Evolutionary conservation across 208 protist species (phyloP), one percentile per base, ranked within the genome.

Genomic region (Dictyostelium gargantuum): DNA sequence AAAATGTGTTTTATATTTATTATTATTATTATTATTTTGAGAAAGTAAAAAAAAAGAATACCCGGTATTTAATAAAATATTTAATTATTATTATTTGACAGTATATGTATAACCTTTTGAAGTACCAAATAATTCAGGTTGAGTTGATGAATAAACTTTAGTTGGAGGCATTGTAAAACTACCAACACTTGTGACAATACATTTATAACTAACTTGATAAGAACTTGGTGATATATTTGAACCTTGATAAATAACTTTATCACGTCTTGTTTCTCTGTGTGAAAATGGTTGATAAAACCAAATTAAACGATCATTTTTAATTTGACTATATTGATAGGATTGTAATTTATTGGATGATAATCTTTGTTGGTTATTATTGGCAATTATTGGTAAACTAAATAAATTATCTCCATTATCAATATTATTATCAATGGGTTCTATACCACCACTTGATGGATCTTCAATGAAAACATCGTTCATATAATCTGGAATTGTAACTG

Each of bases 91-190:
- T 70, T 70, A 70, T 21, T 23, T 17, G 1, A 70, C 63, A 9
- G 13, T 23, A 70, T 70, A 70, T 26, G n/a, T 42, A 2, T 40
- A 70, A 40, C 29, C n/a, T 23, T 35, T 40, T 70, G 61, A 70
- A 40, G 29, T 70, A 42, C 82, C 82, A 68, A 89, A 89, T 35
- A 79, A 23, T 79, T 89, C 82, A 44, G 82, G 82, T 79, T 89
- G 82, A 40, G 29, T 68, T 35, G 50, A 35, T 8, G 82, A 56
- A 42, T 79, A 89, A 6, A 50, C 66, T 68, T 89, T 89, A 26
- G 82, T 54, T 42, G 82, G 70, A 17, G 82, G 82, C 26, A 89
- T 11, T 8, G 50, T 68, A 8, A 79, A 89, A 32, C 8, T 68
- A 52, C 82, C 82, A n/a, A 26, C 68, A 9, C 32, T 54, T 19